Conservation (phyloP, 495 filamentous ascomycete genomes). For the Immersiella caudata region DNA sequence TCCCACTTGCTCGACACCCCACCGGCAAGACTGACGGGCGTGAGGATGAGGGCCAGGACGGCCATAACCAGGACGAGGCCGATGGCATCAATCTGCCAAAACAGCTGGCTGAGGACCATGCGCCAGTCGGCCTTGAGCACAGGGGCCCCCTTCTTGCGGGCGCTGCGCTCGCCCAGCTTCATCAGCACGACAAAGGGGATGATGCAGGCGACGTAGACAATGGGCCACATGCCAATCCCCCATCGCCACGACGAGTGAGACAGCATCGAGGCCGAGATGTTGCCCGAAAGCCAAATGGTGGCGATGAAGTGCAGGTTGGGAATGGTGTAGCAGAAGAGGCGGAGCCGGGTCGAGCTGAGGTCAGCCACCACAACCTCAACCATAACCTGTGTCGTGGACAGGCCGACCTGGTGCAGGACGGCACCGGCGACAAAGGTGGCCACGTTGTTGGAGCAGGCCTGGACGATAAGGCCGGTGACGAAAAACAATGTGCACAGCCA, state of each 20-base stretch:
- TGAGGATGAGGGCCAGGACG: constrained; percentile 54
- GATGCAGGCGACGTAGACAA: constrained; percentile 55
- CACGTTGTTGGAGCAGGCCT: constrained; percentile 44
- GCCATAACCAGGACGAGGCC: constrained; percentile 58
- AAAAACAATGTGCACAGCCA: constrained; percentile 55
- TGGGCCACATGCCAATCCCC: constrained; percentile 62
- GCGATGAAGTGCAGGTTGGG: constrained; percentile 58
- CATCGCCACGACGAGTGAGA: constrained; percentile 53
- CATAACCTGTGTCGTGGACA: constrained; percentile 54
- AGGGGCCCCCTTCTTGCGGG: too few species aligned
- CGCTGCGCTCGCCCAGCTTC: too few species aligned
- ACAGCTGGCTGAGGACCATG: constrained; percentile 35
- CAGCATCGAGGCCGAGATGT: constrained; percentile 49
- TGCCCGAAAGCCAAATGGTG: constrained; percentile 60
- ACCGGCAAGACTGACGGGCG: constrained; percentile 57
- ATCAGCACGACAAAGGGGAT: constrained; percentile 45
- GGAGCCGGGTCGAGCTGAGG: constrained; percentile 55
- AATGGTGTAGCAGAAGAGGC: constrained; percentile 58
- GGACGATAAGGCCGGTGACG: constrained; percentile 49
- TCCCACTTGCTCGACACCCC: constrained; percentile 48
- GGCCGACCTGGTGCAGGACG: constrained; percentile 59
- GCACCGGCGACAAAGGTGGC: constrained; percentile 51
- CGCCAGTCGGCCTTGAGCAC: neutral
- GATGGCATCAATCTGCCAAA: constrained; percentile 58
- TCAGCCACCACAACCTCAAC: constrained; percentile 58